These are phyloP conservation scores for Suillus fuscotomentosus DNA, from an alignment of 768 basidiomycete genomes.

Conservation along the genomic window DNA sequence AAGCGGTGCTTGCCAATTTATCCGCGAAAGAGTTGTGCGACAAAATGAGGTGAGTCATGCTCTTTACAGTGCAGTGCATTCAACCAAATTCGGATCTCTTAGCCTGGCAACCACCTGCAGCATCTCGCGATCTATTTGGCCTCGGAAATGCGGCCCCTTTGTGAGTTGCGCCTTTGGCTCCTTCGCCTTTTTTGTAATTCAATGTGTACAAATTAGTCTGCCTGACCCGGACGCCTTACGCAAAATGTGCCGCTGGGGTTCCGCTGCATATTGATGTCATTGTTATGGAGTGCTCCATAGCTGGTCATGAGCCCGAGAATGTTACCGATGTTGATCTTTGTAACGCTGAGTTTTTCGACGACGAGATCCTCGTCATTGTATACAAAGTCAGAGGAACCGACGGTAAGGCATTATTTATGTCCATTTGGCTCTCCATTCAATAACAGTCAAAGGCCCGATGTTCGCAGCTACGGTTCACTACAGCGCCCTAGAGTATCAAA, in stretches of 20 bases:
- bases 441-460: constrained; percentile 46
- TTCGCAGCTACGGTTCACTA: constrained; percentile 67
- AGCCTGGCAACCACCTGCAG: constrained; percentile 48
- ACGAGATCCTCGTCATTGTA: constrained; percentile 63
- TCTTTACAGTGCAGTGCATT: constrained; percentile 22
- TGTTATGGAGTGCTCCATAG: constrained; percentile 49
- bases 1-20: constrained; percentile 31
- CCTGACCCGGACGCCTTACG: constrained; percentile 53
- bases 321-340: constrained; percentile 49
- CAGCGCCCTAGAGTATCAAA: constrained; percentile 57
- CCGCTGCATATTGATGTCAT: constrained; percentile 43
- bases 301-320: constrained; percentile 31
- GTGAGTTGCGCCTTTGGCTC: constrained; percentile 39
- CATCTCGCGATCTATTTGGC: constrained; percentile 50
- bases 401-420: constrained; percentile 36
- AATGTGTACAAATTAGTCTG: constrained; percentile 50
- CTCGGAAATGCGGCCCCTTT: constrained; percentile 37
- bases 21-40: constrained; percentile 55
- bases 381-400: constrained; percentile 48
- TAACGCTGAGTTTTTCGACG: constrained; percentile 79
- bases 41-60: constrained; percentile 48
- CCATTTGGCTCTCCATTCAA: constrained; percentile 16
- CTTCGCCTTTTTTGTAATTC: constrained; percentile 25
- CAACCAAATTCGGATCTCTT: constrained; percentile 26
- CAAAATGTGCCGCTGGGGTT: constrained; percentile 35